Evolutionary conservation across 371 early-diverging fungal genomes (phyloP).

Genomic region (Lichtheimia hyalospora): DNA sequence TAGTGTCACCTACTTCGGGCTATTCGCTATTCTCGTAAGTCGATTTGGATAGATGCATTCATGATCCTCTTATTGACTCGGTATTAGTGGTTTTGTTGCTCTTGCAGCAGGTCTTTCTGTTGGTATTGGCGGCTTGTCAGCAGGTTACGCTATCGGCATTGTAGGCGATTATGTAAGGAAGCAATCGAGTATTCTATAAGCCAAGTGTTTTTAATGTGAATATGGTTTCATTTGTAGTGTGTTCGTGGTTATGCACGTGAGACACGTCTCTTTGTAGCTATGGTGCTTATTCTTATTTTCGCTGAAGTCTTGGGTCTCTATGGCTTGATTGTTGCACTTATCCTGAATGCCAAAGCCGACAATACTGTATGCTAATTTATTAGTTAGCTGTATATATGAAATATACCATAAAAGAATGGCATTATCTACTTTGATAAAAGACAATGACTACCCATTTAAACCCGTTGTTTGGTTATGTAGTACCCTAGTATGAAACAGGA

Average conservation of each 20-base stretch:
- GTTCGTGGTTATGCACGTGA: slow-evolving; percentile 93
- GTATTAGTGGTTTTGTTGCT: slow-evolving; percentile 73
- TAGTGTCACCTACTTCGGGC: slow-evolving; percentile 56
- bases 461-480: too few relatives aligned
- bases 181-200: slow-evolving; percentile 4
- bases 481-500: too few relatives aligned
- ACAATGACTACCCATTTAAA: too few relatives aligned
- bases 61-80: slow-evolving; percentile 12
- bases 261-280: slow-evolving; percentile 84
- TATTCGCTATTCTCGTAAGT: slow-evolving; percentile 48
- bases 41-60: not conserved
- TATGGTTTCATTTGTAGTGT: too few relatives aligned
- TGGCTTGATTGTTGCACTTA: slow-evolving; percentile 85
- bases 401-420: too few relatives aligned
- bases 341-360: slow-evolving; percentile 74
- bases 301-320: slow-evolving; percentile 93
- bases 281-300: slow-evolving; percentile 89
- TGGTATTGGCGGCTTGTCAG: slow-evolving; percentile 87
- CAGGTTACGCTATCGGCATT: slow-evolving; percentile 91
- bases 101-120: slow-evolving; percentile 85
- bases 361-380: slow-evolving; percentile 35
- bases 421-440: too few relatives aligned
- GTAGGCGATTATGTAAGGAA: slow-evolving; percentile 85
- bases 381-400: too few relatives aligned
- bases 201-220: too few relatives aligned